A percentile compares a stretch with the other conserved stretches of the same genome.
Evolutionary conservation across 495 filamentous ascomycete genomes (phyloP).

Genomic region (Penicillium samsonianum): DNA sequence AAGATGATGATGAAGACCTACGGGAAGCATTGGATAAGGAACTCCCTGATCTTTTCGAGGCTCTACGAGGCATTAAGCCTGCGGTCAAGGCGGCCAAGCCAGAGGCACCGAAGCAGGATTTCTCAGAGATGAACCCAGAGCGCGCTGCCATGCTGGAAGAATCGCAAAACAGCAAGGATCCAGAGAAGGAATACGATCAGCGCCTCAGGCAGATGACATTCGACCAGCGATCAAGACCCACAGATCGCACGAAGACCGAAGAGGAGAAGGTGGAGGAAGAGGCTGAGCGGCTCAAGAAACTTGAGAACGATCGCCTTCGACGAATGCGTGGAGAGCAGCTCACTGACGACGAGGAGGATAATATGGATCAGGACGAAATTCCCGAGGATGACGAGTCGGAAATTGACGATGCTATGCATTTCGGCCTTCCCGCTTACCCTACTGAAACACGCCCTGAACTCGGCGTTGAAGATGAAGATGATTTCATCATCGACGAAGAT

Average conservation of each 20-base stretch:
- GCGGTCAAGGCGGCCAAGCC: constrained; percentile 45
- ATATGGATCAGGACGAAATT: constrained; percentile 1
- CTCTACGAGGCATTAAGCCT: constrained; percentile 57
- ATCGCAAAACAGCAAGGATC: constrained; percentile 59
- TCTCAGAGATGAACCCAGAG: constrained; percentile 59
- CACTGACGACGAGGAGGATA: constrained; percentile 46
- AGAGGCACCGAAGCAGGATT: constrained; percentile 43
- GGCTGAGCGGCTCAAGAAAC: constrained; percentile 67
- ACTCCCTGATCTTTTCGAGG: constrained; percentile 73
- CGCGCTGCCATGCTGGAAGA: constrained; percentile 60
- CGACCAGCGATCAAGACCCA: constrained; percentile 79
- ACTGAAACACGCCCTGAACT: constrained; percentile 40
- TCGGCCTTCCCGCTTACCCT: constrained; percentile 49
- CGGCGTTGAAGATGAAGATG: constrained; percentile 84
- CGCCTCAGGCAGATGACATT: constrained; percentile 75
- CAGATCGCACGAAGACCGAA: constrained; percentile 85
- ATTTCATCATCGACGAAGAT: constrained; percentile 87
- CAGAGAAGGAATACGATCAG: constrained; percentile 83
- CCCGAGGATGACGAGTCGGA: constrained; percentile 15
- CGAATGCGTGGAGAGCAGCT: constrained; percentile 48
- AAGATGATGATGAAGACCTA: constrained; percentile 94
- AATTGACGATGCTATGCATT: constrained; percentile 53
- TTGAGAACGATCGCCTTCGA: constrained; percentile 71
- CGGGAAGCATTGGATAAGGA: constrained; percentile 76
- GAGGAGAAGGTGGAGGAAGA: constrained; percentile 82